Conservation (phyloP, 768 basidiomycete species). For the Phaeolepiota aurea region DNA sequence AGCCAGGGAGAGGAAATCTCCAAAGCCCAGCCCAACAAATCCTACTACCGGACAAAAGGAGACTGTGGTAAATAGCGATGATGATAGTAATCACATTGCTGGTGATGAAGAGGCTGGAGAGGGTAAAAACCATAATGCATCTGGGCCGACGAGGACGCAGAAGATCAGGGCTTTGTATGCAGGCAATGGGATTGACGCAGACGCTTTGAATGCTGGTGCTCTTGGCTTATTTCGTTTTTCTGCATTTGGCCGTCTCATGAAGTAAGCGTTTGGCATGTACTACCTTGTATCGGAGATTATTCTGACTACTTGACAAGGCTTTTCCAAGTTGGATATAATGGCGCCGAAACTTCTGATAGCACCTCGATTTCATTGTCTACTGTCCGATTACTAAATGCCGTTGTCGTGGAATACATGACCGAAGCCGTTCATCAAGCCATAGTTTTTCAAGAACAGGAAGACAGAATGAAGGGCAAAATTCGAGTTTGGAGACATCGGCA, state of each 20-base stretch:
- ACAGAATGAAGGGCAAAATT: slow-evolving; percentile 44
- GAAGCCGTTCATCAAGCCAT: slow-evolving; percentile 43
- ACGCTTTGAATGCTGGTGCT: slow-evolving; percentile 29
- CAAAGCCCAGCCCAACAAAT: slow-evolving; percentile 13
- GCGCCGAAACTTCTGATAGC: slow-evolving; percentile 6
- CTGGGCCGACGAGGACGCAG: slow-evolving; percentile 11
- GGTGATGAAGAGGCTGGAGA: too few relatives aligned
- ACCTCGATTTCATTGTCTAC: slow-evolving; percentile 39
- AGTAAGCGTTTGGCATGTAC: slow-evolving; percentile 18
- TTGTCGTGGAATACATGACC: slow-evolving; percentile 42
- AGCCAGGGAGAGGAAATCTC: slow-evolving; percentile 10
- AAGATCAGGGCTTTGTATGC: slow-evolving; percentile 21
- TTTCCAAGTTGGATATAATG: slow-evolving; percentile 10
- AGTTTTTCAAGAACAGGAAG: slow-evolving; percentile 50
- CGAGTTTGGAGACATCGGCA: slow-evolving; percentile 50
- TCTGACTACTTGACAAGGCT: slow-evolving; percentile 6
- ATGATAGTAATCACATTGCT: too few relatives aligned
- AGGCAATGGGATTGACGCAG: slow-evolving; percentile 34
- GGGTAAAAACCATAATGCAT: slow-evolving; percentile 1
- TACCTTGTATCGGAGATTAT: background rate
- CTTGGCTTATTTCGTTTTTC: slow-evolving; percentile 42
- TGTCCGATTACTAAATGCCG: slow-evolving; percentile 34
- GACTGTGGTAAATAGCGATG: slow-evolving; percentile 7
- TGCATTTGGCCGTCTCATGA: slow-evolving; percentile 27
- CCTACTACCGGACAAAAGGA: slow-evolving; percentile 4